Evolutionary conservation across 352 stramenopile species (phyloP).

Genomic region (Phytophthora pisi): DNA sequence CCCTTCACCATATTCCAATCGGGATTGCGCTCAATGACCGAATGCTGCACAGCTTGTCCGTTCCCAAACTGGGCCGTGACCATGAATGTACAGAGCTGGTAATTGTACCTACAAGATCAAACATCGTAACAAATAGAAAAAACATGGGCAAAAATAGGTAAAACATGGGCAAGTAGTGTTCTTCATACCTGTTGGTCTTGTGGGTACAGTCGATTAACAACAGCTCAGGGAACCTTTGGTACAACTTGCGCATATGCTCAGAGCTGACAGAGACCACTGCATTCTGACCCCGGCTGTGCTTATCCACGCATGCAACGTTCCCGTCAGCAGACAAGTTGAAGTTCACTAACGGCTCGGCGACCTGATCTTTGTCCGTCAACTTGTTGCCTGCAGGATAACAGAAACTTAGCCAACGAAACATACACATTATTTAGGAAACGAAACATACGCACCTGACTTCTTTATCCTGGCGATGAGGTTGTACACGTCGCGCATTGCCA

Average conservation of each 20-base stretch:
- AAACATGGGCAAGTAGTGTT: conserved; percentile 10
- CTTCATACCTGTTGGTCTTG: conserved; percentile 20
- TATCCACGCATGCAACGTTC: conserved; percentile 3
- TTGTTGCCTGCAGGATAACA: background rate
- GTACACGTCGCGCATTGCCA: conserved; percentile 13
- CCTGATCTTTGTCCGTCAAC: conserved; percentile 8
- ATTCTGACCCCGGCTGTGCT: conserved; percentile 1
- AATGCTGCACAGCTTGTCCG: conserved; percentile 9
- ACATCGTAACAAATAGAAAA: background rate
- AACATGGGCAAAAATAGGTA: background rate
- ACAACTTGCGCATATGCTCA: conserved; percentile 10
- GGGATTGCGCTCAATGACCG: conserved; percentile 8
- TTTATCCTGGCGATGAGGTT: conserved; percentile 13
- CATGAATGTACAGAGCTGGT: conserved; percentile 8
- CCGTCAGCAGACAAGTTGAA: conserved; percentile 1
- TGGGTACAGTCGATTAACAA: conserved; percentile 21
- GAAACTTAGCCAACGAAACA: background rate
- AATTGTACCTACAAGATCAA: conserved; percentile 8
- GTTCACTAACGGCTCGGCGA: conserved; percentile 10
- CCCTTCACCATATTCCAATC: conserved; percentile 11
- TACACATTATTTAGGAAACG: background rate
- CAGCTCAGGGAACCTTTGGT: conserved; percentile 5
- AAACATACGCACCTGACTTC: conserved; percentile 4
- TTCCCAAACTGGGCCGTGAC: conserved; percentile 9
- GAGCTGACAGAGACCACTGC: conserved; percentile 5